Conservation (phyloP, 495 filamentous ascomycete genomes). For the Aspergillus indologenus region DNA sequence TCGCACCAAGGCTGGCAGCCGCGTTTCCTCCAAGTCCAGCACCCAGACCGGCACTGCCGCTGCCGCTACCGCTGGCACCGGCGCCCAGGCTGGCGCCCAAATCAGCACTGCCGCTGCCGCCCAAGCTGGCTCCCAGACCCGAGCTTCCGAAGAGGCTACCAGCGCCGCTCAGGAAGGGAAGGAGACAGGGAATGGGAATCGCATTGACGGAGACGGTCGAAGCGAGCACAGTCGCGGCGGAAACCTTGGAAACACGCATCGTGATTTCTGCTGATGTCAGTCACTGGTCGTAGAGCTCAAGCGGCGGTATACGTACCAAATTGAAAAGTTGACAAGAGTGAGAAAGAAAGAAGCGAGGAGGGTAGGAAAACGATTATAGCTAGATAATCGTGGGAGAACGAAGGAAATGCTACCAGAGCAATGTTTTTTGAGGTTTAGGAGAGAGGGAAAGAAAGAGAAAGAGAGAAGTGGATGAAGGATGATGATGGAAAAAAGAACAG, state of each 20-base stretch:
- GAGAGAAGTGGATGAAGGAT: not conserved
- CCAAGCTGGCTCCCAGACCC: constrained; percentile 2
- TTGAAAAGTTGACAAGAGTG: not conserved
- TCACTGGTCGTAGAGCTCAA: not conserved
- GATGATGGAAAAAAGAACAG: not conserved
- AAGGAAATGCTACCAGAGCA: not conserved
- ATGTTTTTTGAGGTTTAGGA: not conserved
- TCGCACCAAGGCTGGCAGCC: not conserved
- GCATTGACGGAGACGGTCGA: constrained; percentile 1
- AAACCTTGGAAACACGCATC: constrained; percentile 2
- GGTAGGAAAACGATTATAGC: not conserved
- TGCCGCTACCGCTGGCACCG: not conserved
- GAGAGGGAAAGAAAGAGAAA: not conserved
- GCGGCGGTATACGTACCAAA: not conserved
- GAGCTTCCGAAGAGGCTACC: constrained; percentile 4
- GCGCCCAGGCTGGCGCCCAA: not conserved
- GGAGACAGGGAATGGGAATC: constrained; percentile 8
- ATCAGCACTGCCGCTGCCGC: not conserved
- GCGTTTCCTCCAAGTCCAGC: not conserved
- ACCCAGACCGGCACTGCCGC: not conserved
- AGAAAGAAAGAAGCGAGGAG: not conserved
- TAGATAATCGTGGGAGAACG: not conserved
- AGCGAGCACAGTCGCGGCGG: constrained; percentile 1
- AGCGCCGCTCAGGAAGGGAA: constrained; percentile 9
- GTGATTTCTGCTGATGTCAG: not conserved